Conservation (phyloP, 2,329 filamentous ascomycete species). For the Paecilomyces sp. region DNA sequence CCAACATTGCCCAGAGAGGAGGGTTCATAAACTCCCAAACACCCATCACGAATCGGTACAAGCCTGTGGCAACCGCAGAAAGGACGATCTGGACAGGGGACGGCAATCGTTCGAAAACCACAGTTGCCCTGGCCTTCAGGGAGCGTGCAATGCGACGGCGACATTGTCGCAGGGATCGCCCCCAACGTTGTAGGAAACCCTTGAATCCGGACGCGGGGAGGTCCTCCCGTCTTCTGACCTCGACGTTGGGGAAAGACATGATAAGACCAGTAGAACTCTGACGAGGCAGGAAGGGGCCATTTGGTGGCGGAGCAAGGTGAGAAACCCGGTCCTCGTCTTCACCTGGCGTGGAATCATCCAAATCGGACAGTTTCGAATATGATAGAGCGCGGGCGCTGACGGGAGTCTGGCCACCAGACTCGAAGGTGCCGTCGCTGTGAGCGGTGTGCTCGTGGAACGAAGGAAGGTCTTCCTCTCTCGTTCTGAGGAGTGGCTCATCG, state of each 20-base stretch:
- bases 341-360: slow-evolving; percentile 3
- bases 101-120: slow-evolving; percentile 46
- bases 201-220: slow-evolving; percentile 18
- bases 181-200: slow-evolving; percentile 20
- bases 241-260: slow-evolving; percentile 48
- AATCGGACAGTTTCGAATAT: slow-evolving; percentile 24
- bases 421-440: slow-evolving; percentile 17
- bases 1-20: slow-evolving; percentile 92
- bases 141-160: slow-evolving; percentile 11
- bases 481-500: slow-evolving; percentile 29
- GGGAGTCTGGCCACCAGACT: slow-evolving; percentile 35
- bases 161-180: slow-evolving; percentile 14
- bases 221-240: slow-evolving; percentile 19
- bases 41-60: slow-evolving; percentile 54
- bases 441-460: slow-evolving; percentile 5
- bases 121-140: slow-evolving; percentile 14
- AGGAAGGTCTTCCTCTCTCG: slow-evolving; percentile 21
- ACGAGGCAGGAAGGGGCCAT: slow-evolving; percentile 27
- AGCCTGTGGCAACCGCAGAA: slow-evolving; percentile 31
- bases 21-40: slow-evolving; percentile 97
- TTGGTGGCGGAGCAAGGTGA: slow-evolving; percentile 23
- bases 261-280: slow-evolving; percentile 47
- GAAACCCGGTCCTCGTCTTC: slow-evolving; percentile 13
- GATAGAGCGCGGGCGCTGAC: slow-evolving; percentile 25
- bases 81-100: slow-evolving; percentile 45